Conservation (phyloP, 2,329 filamentous ascomycete species). For the Boeremia exigua region DNA sequence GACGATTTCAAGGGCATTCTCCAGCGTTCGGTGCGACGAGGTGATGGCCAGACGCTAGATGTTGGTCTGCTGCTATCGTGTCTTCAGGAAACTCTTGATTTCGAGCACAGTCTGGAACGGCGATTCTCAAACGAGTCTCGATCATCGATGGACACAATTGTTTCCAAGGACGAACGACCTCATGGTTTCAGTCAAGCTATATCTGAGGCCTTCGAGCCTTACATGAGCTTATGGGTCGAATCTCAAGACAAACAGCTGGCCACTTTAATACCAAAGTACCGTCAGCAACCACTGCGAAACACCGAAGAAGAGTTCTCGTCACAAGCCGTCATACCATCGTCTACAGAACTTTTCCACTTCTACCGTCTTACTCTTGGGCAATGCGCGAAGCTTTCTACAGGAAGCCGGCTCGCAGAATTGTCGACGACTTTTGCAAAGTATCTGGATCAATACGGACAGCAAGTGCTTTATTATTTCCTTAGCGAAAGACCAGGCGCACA, state of each 20-base stretch:
- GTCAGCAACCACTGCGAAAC: conserved; percentile 77
- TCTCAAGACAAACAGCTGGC: conserved; percentile 91
- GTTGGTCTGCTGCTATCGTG: conserved; percentile 89
- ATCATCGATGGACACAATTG: conserved; percentile 87
- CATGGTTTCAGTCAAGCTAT: conserved; percentile 88
- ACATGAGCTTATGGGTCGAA: conserved; percentile 95
- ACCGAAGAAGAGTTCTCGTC: conserved; percentile 90
- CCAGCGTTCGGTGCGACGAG: conserved; percentile 81
- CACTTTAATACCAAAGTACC: conserved; percentile 84
- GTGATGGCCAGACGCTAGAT: conserved; percentile 80
- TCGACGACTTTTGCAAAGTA: conserved; percentile 89
- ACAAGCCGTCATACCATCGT: conserved; percentile 88
- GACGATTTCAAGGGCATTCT: conserved; percentile 96
- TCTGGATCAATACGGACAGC: conserved; percentile 92
- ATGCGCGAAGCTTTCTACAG: conserved; percentile 93
- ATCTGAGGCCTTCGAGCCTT: conserved; percentile 96
- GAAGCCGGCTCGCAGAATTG: conserved; percentile 83
- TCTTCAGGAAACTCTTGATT: conserved; percentile 93
- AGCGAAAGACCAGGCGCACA: conserved; percentile 63
- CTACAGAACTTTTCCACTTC: conserved; percentile 96
- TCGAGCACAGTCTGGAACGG: conserved; percentile 88
- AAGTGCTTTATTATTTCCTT: conserved; percentile 79
- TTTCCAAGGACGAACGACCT: conserved; percentile 75
- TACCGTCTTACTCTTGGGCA: conserved; percentile 92
- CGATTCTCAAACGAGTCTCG: conserved; percentile 77